A percentile compares a stretch with the other conserved stretches of the same genome.
These are phyloP conservation scores for Daldinia eschscholtzii DNA, from an alignment of 2,329 filamentous ascomycete genomes.

Conservation along the genomic window DNA sequence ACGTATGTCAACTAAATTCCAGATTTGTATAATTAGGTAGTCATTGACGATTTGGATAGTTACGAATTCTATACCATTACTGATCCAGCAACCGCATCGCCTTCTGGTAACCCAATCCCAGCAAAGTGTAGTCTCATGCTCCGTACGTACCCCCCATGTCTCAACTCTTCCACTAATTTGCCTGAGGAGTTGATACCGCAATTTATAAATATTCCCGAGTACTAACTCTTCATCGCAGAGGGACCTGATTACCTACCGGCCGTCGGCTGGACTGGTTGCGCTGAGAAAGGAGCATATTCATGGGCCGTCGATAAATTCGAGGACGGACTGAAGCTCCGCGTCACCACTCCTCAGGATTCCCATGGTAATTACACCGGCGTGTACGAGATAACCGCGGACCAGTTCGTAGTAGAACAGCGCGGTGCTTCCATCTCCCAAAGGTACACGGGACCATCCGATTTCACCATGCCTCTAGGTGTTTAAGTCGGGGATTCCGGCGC, in stretches of 20 bases:
- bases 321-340: slow-evolving; percentile 35
- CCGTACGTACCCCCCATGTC: slow-evolving; percentile 9
- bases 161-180: background rate
- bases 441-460: slow-evolving; percentile 39
- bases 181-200: background rate
- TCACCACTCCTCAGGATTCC: slow-evolving; percentile 40
- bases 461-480: slow-evolving; percentile 25
- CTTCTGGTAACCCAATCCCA: slow-evolving; percentile 28
- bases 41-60: slow-evolving; percentile 19
- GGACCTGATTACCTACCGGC: slow-evolving; percentile 44
- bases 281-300: slow-evolving; percentile 38
- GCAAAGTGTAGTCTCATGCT: slow-evolving; percentile 42
- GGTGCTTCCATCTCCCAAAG: slow-evolving; percentile 36
- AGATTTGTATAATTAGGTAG: background rate
- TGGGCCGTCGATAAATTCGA: slow-evolving; percentile 24
- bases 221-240: slow-evolving; percentile 8
- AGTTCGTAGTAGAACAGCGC: slow-evolving; percentile 41
- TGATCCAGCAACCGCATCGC: slow-evolving; percentile 25
- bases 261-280: slow-evolving; percentile 40
- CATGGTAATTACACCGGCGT: slow-evolving; percentile 43
- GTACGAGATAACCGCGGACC: slow-evolving; percentile 34
- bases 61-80: slow-evolving; percentile 45
- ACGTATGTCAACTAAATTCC: slow-evolving; percentile 25
- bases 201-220: background rate
- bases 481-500: background rate